A percentile compares a stretch with the other conserved stretches of the same genome.
These are phyloP conservation scores for Starmerella sirachaensis DNA, from an alignment of 805 yeast genomes.

Conservation along the genomic window DNA sequence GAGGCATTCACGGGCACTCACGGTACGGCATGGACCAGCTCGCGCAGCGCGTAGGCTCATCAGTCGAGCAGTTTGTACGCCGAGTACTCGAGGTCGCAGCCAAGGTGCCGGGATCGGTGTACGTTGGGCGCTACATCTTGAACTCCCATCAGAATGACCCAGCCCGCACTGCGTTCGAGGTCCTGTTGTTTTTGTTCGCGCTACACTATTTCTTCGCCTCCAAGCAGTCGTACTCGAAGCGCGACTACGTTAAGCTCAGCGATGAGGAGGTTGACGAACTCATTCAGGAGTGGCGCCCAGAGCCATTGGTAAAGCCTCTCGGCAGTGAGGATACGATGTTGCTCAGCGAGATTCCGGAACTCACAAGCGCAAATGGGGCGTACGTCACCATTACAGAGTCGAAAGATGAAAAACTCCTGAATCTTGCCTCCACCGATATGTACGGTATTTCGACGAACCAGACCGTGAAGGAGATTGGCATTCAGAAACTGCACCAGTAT, in stretches of 20 bases:
- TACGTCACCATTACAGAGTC: conserved; percentile 26
- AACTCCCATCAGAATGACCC: conserved; percentile 92
- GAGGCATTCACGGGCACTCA: too few species aligned
- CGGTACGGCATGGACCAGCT: conserved; percentile 21
- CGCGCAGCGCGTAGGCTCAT: conserved; percentile 17
- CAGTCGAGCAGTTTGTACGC: conserved; percentile 20
- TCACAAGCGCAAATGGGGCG: conserved; percentile 43
- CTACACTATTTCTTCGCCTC: conserved; percentile 69
- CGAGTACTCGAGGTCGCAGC: conserved; percentile 13
- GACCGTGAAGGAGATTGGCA: conserved; percentile 41
- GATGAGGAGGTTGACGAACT: conserved; percentile 64
- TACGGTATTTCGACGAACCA: conserved; percentile 45
- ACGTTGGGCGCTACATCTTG: conserved; percentile 49
- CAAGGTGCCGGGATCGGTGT: conserved; percentile 32
- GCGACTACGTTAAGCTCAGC: conserved; percentile 45
- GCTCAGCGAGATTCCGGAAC: conserved; percentile 48
- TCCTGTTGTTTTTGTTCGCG: conserved; percentile 66
- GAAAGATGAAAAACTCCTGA: conserved; percentile 33
- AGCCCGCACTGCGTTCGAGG: conserved; percentile 70
- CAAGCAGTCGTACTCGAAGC: conserved; percentile 62
- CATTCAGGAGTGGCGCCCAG: conserved; percentile 86
- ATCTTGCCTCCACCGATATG: conserved; percentile 63
- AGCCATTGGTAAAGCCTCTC: conserved; percentile 55
- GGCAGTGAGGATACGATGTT: conserved; percentile 37
- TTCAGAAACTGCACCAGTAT: conserved; percentile 45